A percentile compares a stretch with the other conserved stretches of the same genome.
These are phyloP conservation scores for Heteromeles arbutifolia DNA, from an alignment of 306 rosid species.

Conservation along the genomic window DNA sequence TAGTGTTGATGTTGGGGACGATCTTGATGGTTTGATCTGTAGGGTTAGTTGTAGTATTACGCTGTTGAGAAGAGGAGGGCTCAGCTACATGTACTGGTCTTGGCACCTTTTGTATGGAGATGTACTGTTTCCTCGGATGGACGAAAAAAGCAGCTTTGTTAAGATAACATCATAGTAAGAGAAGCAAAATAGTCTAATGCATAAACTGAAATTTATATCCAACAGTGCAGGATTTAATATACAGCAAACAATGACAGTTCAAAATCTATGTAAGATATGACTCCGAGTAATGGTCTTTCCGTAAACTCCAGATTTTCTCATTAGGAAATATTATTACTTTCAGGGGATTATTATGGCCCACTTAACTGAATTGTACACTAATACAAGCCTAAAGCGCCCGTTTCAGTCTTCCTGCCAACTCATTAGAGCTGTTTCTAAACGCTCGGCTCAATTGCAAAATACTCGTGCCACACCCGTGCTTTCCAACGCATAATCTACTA, in stretches of 20 bases:
- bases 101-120: neutral
- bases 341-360: neutral
- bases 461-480: constrained; percentile 1
- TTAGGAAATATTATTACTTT: neutral
- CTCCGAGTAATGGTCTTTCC: neutral
- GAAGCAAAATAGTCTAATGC: neutral
- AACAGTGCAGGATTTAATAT: neutral
- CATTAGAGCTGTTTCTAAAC: neutral
- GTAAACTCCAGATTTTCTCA: neutral
- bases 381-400: neutral
- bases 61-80: neutral
- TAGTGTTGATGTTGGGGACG: neutral
- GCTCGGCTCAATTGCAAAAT: neutral
- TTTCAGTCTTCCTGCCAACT: neutral
- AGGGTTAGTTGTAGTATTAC: neutral
- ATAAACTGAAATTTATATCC: neutral
- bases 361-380: neutral
- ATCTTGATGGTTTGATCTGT: neutral
- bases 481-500: constrained; percentile 1
- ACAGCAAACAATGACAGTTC: neutral
- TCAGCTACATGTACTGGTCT: neutral
- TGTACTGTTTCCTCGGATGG: constrained; percentile 2
- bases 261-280: neutral
- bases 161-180: neutral
- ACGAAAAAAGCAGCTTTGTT: neutral